phyloP scores from a whole-genome alignment of 2,329 filamentous ascomycete species.

The Remersonia thermophila region DNA sequence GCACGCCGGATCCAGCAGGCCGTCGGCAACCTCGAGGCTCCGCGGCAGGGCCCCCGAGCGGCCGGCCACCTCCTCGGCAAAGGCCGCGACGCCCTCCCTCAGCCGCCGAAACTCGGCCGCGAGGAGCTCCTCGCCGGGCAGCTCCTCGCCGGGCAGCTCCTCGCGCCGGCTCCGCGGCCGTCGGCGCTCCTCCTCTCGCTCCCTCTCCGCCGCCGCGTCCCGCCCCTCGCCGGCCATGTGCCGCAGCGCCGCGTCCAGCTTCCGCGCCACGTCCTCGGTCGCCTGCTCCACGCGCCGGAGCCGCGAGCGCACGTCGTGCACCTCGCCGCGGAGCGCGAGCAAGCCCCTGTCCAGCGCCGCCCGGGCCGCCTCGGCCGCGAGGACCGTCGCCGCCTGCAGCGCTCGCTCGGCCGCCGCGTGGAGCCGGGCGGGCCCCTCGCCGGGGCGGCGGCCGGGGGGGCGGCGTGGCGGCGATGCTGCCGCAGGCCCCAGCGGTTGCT shows the following conservation, averaged over 20 bases:
- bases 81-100: slow-evolving; percentile 1
- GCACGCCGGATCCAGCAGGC: background rate
- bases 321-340: background rate
- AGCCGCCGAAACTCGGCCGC: background rate
- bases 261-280: background rate
- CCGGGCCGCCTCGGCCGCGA: background rate
- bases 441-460: too few relatives aligned
- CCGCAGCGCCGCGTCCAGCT: background rate
- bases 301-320: background rate
- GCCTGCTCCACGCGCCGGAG: background rate
- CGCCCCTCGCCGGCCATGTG: too few relatives aligned
- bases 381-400: background rate
- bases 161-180: too few relatives aligned
- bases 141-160: too few relatives aligned
- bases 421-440: too few relatives aligned
- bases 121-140: background rate
- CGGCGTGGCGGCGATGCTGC: background rate
- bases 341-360: background rate
- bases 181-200: too few relatives aligned
- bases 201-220: too few relatives aligned
- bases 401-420: background rate
- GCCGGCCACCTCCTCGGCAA: slow-evolving; percentile 1
- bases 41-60: background rate
- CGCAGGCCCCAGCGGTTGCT: slow-evolving; percentile 6
- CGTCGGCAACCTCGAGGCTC: background rate